These are phyloP conservation scores for Aureobasidium melanogenum DNA, from an alignment of 2,329 filamentous ascomycete species.

Conservation along the genomic window DNA sequence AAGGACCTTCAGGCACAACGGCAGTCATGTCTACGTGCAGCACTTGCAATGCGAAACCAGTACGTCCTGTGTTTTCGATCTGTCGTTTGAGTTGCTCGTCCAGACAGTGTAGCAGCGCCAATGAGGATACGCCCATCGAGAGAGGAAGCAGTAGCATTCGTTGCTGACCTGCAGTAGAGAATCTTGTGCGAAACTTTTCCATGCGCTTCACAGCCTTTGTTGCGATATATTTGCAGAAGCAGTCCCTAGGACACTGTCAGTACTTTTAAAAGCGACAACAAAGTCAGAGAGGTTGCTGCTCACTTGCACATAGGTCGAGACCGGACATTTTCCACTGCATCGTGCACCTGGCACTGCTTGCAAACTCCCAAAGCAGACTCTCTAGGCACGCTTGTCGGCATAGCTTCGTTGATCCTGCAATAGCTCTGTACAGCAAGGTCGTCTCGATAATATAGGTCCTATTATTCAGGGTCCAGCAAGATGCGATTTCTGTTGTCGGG, in stretches of 20 bases:
- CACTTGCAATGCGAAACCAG: slow-evolving; percentile 59
- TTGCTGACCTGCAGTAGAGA: slow-evolving; percentile 34
- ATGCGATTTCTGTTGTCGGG: no score
- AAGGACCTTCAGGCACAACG: slow-evolving; percentile 37
- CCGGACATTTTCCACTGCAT: slow-evolving; percentile 47
- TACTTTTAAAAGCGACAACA: not conserved
- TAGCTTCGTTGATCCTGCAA: not conserved
- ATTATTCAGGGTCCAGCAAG: not conserved
- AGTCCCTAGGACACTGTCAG: slow-evolving; percentile 43
- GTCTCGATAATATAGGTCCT: not conserved
- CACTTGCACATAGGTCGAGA: slow-evolving; percentile 53
- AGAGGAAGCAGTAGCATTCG: slow-evolving; percentile 64
- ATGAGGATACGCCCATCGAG: slow-evolving; percentile 75
- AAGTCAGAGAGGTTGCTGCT: slow-evolving; percentile 16
- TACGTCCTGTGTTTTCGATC: slow-evolving; percentile 52
- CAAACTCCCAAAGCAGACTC: slow-evolving; percentile 30
- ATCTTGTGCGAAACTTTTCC: slow-evolving; percentile 43
- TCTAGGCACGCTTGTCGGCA: not conserved
- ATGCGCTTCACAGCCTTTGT: slow-evolving; percentile 75
- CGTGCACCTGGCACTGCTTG: slow-evolving; percentile 46
- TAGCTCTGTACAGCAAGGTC: not conserved
- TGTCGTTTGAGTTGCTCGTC: slow-evolving; percentile 60
- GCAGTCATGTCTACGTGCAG: slow-evolving; percentile 36
- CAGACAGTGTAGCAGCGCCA: slow-evolving; percentile 66
- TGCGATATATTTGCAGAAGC: slow-evolving; percentile 69